phyloP scores from a whole-genome alignment of 2,329 filamentous ascomycete species.

The Cyanodermella asteris region DNA sequence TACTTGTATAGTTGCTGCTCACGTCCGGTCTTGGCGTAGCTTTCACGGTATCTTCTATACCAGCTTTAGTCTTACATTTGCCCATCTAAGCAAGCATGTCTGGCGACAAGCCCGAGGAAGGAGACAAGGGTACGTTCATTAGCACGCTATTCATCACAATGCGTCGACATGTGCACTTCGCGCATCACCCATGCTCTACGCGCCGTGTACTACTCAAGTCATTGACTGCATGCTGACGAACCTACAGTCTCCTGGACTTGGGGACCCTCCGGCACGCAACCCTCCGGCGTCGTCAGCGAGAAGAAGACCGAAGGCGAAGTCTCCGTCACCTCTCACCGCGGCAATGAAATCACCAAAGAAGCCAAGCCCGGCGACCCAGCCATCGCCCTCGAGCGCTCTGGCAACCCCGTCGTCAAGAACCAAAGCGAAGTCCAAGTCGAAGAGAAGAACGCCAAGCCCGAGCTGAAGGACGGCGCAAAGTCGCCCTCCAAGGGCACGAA shows the following conservation, averaged over 20 bases:
- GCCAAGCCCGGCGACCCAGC: conserved; percentile 38
- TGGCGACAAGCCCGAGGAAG: conserved; percentile 27
- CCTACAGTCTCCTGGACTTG: conserved; percentile 40
- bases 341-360: conserved; percentile 43
- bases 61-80: no score
- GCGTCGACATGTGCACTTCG: background rate
- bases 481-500: no score
- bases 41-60: no score
- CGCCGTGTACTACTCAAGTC: background rate
- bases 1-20: no score
- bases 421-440: conserved; percentile 38
- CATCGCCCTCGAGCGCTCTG: conserved; percentile 33
- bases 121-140: conserved; percentile 24
- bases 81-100: no score
- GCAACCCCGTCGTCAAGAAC: conserved; percentile 44
- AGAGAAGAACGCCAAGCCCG: conserved; percentile 15
- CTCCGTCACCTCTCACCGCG: conserved; percentile 36
- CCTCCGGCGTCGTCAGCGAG: conserved; percentile 35
- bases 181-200: background rate
- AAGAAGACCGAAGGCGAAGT: conserved; percentile 36
- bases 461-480: no score
- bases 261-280: conserved; percentile 35
- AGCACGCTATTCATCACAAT: background rate
- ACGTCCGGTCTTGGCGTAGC: no score
- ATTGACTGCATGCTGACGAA: conserved; percentile 1